These are phyloP conservation scores for Catharanthus roseus DNA, from an alignment of 257 asterid species.

Conservation along the genomic window DNA sequence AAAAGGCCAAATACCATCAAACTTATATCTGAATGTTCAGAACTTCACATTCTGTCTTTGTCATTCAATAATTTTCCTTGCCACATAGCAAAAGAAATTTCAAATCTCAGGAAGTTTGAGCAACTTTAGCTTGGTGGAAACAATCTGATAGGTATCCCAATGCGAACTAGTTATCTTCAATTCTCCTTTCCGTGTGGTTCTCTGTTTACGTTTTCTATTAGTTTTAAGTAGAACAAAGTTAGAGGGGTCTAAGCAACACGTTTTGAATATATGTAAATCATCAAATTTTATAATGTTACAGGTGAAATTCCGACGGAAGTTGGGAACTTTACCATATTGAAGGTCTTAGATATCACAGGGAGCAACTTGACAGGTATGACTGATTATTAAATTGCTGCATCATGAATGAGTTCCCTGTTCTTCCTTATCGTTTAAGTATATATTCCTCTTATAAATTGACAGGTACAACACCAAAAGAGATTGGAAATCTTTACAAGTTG, in stretches of 20 bases:
- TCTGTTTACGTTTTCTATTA: too few relatives aligned
- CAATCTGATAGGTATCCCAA: not conserved
- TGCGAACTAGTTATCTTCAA: too few relatives aligned
- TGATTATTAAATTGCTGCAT: not conserved
- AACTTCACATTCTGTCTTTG: not conserved
- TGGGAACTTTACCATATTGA: slow-evolving; percentile 24
- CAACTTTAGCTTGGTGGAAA: not conserved
- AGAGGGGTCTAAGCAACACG: too few relatives aligned
- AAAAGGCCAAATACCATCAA: slow-evolving; percentile 10
- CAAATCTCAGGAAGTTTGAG: not conserved
- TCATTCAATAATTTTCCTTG: not conserved
- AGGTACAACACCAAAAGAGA: slow-evolving; percentile 32
- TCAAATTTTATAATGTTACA: not conserved
- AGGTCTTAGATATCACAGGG: slow-evolving; percentile 17
- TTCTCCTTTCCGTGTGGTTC: too few relatives aligned
- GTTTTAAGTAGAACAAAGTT: too few relatives aligned
- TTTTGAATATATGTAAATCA: too few relatives aligned
- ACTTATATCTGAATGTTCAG: not conserved
- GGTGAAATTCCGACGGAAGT: slow-evolving; percentile 26
- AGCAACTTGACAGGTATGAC: slow-evolving; percentile 28
- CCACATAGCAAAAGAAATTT: not conserved
- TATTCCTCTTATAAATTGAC: not conserved
- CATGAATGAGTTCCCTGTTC: not conserved
- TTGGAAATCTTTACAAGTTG: slow-evolving; percentile 24
- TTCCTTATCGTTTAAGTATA: not conserved